Evolutionary conservation across 345 rosid genomes (phyloP), one percentile per base, ranked within the genome.

Genomic region (Rubroshorea leprosula): DNA sequence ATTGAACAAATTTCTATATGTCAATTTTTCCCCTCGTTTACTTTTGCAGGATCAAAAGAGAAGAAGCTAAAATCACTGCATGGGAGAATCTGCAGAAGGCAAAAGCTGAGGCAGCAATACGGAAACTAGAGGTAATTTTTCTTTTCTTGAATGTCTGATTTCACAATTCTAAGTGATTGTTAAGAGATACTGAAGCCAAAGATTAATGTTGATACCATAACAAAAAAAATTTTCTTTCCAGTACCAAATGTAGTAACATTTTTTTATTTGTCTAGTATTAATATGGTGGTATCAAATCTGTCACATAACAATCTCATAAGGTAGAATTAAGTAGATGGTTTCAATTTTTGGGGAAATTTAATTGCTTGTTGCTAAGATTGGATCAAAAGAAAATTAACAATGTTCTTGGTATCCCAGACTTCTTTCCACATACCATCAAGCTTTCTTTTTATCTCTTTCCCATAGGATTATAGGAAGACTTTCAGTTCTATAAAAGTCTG

Each of bases 1-100:
- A 35, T 35, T 35, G 7, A 35, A 35, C 41, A 35, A 35, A 35
- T 35, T 35, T 35, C 41, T 27, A 13, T 48, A 19, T 54, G 14
- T 24, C 58, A 44, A 54, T 13, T 13, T 35, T 35, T 21, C 17
- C 29, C 39, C 20, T 58, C 22, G 10, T 21, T 57, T 16, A 6
- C 63, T 44, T 58, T 44, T 44, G 60, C 81, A 89, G 99, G 75
- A 56, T 26, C 20, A 83, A 81, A 72, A 86, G 86, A 38, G 97
- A 86, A 67, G 96, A 93, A 80, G 91, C 92, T 22, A 85, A 87
- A 76, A 87, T 93, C 58, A 80, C 65, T n/a, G 96, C 96, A 10
- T 93, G 99, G 99, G 96, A 93, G 77, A 93, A 89, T 66, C 79
- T 93, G 72, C 99, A 93, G 86, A 93, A 80, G 75, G 99, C 99